Evolutionary conservation across 352 stramenopile species (phyloP), one percentile per base, ranked within the genome.

Genomic region (Pythium phragmiticola): DNA sequence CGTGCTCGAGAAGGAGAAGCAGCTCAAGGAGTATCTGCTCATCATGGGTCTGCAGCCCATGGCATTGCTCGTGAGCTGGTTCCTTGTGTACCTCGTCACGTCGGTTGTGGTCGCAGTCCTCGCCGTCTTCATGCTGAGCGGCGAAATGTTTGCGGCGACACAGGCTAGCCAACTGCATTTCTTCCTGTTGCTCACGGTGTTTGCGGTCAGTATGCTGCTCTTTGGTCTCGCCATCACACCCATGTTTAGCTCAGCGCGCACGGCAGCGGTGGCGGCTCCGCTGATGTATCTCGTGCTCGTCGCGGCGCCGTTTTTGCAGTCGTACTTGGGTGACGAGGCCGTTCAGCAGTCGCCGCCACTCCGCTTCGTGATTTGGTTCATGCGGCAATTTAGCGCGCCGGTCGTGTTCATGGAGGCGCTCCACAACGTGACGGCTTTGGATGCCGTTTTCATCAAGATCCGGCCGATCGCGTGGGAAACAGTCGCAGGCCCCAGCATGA

Each of bases 1-100:
- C 19, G 89, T 98, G 37, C 63, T 81, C 36, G 92, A 98, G 46
- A 97, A 97, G 65, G 92, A 98, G 72, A 89, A 81, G 47, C 79
- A 92, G 58, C 68, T 96, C 34, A 92, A 94, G 62, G 87, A 97
- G 52, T 94, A 93, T 59, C 49, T 97, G 71, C 74, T 96, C 51
- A 97, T 97, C 46, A 91, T 96, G 81, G 90, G 90, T 2, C 42
- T 97, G 0, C 66, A 67, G n/a, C 74, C 85, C 0, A 90, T 89
- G 76, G 70, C 82, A 28, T 69, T 94, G 36, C 56, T 93, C 23
- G 50, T 89, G 21, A 91, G 82, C 49, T 95, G 87, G 87, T 88
- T 93, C 54, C 41, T 89, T 43, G 63, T 95, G 7, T 95, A 95
- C 59, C 82, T 90, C 46, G n/a, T 89, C 12, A 83, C 81, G 5